phyloP scores from a whole-genome alignment of 352 stramenopile genomes.

The Phytophthora idaei region DNA sequence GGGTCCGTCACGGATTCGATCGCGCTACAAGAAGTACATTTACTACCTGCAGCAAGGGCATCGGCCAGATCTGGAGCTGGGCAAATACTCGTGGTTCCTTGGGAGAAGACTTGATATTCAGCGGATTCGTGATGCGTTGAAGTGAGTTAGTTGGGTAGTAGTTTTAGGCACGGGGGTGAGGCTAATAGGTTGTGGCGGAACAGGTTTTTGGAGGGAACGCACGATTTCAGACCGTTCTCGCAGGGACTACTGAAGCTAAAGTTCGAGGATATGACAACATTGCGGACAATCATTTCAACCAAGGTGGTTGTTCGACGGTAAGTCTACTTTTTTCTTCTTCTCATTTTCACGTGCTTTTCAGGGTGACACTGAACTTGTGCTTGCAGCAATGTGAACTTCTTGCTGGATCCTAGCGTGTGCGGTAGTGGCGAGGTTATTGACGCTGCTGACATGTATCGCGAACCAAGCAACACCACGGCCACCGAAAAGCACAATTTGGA shows the following conservation, averaged over 20 bases:
- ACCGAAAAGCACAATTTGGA: slow-evolving; percentile 19
- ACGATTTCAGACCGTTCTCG: slow-evolving; percentile 86
- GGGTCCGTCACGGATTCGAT: slow-evolving; percentile 69
- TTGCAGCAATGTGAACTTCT: slow-evolving; percentile 73
- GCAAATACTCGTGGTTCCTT: slow-evolving; percentile 88
- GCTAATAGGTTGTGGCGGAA: slow-evolving; percentile 6
- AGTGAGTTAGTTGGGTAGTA: slow-evolving; percentile 29
- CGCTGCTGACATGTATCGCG: slow-evolving; percentile 34
- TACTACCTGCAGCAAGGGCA: slow-evolving; percentile 90
- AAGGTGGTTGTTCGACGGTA: slow-evolving; percentile 68
- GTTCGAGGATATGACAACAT: slow-evolving; percentile 64
- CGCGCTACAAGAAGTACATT: slow-evolving; percentile 88
- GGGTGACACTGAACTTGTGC: not conserved
- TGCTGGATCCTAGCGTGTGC: slow-evolving; percentile 58
- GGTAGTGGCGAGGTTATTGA: slow-evolving; percentile 66
- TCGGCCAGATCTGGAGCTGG: slow-evolving; percentile 66
- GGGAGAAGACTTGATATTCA: slow-evolving; percentile 65
- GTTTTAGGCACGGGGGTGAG: not conserved
- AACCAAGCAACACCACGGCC: slow-evolving; percentile 1
- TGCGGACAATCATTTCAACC: slow-evolving; percentile 71
- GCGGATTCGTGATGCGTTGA: slow-evolving; percentile 66
- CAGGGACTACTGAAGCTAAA: slow-evolving; percentile 69
- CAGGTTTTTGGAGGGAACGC: slow-evolving; percentile 67
- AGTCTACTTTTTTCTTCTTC: not conserved
- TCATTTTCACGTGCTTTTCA: not conserved